Evolutionary conservation across 306 rosid genomes (phyloP), one percentile per base, ranked within the genome.

Genomic region (Sechiopsis laciniata): DNA sequence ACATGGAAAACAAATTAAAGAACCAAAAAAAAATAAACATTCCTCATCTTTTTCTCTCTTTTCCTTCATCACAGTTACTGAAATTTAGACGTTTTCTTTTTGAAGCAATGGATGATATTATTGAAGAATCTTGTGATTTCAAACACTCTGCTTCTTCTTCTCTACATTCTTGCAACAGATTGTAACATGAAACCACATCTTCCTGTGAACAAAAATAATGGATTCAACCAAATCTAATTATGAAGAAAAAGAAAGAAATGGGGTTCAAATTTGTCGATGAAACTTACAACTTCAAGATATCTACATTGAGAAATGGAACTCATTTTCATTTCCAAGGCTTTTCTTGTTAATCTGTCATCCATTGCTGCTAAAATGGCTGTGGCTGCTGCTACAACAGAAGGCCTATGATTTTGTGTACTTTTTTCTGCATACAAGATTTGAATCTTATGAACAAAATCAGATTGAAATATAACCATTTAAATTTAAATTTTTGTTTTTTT

Each of bases 381-480:
- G 10, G 89, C 92, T 9, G 96, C 97, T 46, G 98, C 97, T 51
- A 94, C 56, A 22, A 67, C 87, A 56, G 98, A 94, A 6, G 98
- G 89, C 64, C 84, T 77, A 78, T 85, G 83, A 21, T 87, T 86
- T 81, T 84, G 74, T 58, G 85, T 63, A 72, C 84, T 89, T 61
- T 79, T 78, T 81, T 87, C 98, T 94, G 81, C 83, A 83, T 48
- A 72, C 52, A 67, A 58, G 54, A 22, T 5, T 35, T 64, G 24
- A 16, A 54, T 26, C 26, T 40, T 40, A 40, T 60, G 8, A 55
- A 20, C 57, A 26, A 48, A 62, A 55, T 3, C 42, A 54, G 75
- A 29, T 37, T 52, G 45, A 24, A 67, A 10, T 26, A 3, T 3
- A 1, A 1, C 1, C 3, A n/a, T 32, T 32, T 32, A 4, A 32